These are phyloP conservation scores for Pyrenophora tritici-repentis DNA, from an alignment of 2,329 filamentous ascomycete species.

Conservation along the genomic window DNA sequence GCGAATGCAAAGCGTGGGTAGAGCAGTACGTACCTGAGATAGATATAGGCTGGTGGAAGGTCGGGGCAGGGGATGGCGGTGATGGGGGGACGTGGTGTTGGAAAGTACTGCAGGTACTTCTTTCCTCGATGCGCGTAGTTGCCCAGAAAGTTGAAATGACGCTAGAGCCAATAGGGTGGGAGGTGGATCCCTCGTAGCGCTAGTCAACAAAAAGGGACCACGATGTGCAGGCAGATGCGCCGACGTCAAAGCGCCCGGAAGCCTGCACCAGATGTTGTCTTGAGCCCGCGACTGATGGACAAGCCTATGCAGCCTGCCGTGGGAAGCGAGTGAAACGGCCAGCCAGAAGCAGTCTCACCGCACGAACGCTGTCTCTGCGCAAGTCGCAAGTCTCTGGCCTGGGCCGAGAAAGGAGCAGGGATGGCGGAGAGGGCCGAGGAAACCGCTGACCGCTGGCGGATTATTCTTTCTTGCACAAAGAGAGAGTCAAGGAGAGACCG, in stretches of 20 bases:
- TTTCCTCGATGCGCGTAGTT: conserved; percentile 43
- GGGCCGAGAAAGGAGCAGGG: not conserved
- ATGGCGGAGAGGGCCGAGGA: not conserved
- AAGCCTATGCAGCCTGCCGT: conserved; percentile 13
- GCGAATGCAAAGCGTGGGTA: conserved; percentile 16
- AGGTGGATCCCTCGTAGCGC: conserved; percentile 25
- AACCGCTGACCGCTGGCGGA: no score
- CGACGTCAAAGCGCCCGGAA: conserved; percentile 20
- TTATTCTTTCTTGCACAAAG: not conserved
- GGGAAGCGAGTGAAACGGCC: not conserved
- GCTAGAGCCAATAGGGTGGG: conserved; percentile 32
- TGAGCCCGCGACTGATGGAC: not conserved
- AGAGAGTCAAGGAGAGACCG: conserved; percentile 20
- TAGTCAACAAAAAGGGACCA: conserved; percentile 19
- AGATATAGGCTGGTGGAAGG: conserved; percentile 25
- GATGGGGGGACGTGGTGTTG: conserved; percentile 37
- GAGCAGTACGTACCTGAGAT: conserved; percentile 41
- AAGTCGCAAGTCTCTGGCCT: not conserved
- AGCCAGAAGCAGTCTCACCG: conserved; percentile 37
- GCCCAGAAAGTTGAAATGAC: conserved; percentile 31
- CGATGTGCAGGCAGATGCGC: conserved; percentile 27
- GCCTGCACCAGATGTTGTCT: conserved; percentile 9
- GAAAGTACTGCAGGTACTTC: conserved; percentile 44
- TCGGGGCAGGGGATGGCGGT: conserved; percentile 37
- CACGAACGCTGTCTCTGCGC: conserved; percentile 16